phyloP scores from a whole-genome alignment of 2,329 filamentous ascomycete genomes.

The Pestalotiopsis sp. region DNA sequence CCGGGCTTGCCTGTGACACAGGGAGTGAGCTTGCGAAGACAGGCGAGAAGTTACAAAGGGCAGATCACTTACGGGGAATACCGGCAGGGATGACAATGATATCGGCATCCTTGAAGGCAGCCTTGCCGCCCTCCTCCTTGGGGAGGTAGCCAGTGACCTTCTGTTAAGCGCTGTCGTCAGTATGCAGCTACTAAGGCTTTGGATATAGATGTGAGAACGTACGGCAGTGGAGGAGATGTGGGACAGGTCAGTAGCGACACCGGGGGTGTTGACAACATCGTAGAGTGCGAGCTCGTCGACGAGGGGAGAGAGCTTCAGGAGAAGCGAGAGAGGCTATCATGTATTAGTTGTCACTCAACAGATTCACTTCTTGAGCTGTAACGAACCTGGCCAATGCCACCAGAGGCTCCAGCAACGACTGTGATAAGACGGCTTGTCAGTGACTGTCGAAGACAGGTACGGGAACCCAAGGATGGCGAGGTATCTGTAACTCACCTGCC shows the following conservation, averaged over 20 bases:
- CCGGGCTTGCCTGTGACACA: constrained; percentile 82
- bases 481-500: constrained; percentile 46
- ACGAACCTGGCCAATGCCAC: constrained; percentile 92
- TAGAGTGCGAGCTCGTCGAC: constrained; percentile 94
- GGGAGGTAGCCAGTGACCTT: constrained; percentile 89
- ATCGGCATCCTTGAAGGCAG: constrained; percentile 89
- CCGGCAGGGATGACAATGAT: constrained; percentile 97
- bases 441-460: background rate
- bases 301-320: constrained; percentile 87
- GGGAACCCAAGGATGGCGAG: background rate
- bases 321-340: constrained; percentile 84
- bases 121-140: constrained; percentile 80
- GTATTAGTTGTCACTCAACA: background rate
- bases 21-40: constrained; percentile 19
- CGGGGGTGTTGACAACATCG: constrained; percentile 99
- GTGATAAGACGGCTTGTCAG: constrained; percentile 9
- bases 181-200: constrained; percentile 12
- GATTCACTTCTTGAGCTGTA: background rate
- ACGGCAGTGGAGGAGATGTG: constrained; percentile 93
- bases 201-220: constrained; percentile 30
- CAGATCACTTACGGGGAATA: constrained; percentile 80
- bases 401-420: constrained; percentile 89
- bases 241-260: constrained; percentile 93
- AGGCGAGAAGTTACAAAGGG: too few species aligned
- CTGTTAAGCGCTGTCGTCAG: constrained; percentile 49